Conservation (phyloP, 2,329 filamentous ascomycete species). For the Aurifilum marmelostoma region DNA sequence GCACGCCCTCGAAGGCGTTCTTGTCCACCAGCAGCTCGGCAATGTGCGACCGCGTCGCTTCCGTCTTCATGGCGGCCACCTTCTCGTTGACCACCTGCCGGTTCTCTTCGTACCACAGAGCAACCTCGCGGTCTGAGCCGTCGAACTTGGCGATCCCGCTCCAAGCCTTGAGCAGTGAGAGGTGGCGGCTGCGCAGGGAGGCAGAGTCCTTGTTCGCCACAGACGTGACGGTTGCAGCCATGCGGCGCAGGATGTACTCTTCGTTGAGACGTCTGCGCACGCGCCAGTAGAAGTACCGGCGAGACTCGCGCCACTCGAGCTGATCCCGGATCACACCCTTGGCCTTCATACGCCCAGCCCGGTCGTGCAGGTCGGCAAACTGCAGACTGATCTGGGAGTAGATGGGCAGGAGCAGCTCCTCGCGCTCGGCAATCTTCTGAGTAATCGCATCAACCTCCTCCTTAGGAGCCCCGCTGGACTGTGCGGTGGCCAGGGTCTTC, state of each 20-base stretch:
- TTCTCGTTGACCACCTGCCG: slow-evolving; percentile 79
- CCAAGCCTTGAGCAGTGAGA: slow-evolving; percentile 82
- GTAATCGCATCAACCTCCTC: slow-evolving; percentile 81
- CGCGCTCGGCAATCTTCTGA: slow-evolving; percentile 79
- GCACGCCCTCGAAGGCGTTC: slow-evolving; percentile 68
- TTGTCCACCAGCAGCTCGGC: slow-evolving; percentile 56
- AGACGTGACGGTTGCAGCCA: slow-evolving; percentile 55
- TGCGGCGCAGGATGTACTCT: slow-evolving; percentile 93
- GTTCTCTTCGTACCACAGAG: slow-evolving; percentile 96
- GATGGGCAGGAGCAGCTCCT: slow-evolving; percentile 87
- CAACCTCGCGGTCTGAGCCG: slow-evolving; percentile 78
- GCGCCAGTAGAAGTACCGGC: slow-evolving; percentile 99
- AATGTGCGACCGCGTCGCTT: slow-evolving; percentile 45
- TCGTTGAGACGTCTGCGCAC: slow-evolving; percentile 95
- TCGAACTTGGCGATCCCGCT: slow-evolving; percentile 77
- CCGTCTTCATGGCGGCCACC: slow-evolving; percentile 80
- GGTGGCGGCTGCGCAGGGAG: slow-evolving; percentile 64
- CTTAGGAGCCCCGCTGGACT: slow-evolving; percentile 66
- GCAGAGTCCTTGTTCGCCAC: slow-evolving; percentile 47
- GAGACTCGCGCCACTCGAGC: slow-evolving; percentile 84
- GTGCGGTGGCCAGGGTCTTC: slow-evolving; percentile 64
- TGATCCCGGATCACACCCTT: slow-evolving; percentile 89
- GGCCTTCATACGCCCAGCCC: slow-evolving; percentile 95
- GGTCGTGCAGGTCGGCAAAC: slow-evolving; percentile 96
- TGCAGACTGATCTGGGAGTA: slow-evolving; percentile 96